phyloP scores from a whole-genome alignment of 495 filamentous ascomycete genomes.

The Talaromyces trachyspermus region DNA sequence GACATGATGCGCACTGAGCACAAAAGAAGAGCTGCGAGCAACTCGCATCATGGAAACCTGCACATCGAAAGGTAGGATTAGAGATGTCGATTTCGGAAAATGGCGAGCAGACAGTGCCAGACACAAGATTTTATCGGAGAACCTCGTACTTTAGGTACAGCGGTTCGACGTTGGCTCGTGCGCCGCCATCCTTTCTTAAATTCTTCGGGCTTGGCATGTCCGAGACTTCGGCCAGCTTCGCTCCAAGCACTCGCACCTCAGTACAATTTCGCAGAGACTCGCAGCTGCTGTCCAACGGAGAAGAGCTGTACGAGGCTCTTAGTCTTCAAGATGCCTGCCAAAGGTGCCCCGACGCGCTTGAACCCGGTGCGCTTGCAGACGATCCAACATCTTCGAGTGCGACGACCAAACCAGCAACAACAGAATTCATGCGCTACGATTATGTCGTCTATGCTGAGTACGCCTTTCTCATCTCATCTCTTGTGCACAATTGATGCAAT shows the following conservation, averaged over 20 bases:
- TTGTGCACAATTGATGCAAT: too few species aligned
- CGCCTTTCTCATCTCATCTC: too few species aligned
- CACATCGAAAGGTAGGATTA: background rate
- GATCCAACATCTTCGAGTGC: constrained; percentile 74
- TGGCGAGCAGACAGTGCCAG: too few species aligned
- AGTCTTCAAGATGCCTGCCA: constrained; percentile 40
- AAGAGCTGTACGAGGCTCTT: constrained; percentile 2
- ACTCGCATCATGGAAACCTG: constrained; percentile 2
- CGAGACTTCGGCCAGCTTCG: background rate
- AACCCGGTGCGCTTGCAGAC: constrained; percentile 78
- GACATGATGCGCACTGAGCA: background rate
- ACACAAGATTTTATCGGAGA: background rate
- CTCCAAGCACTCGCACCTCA: background rate
- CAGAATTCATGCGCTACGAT: constrained; percentile 72
- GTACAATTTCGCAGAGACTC: too few species aligned
- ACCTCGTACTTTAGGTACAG: background rate
- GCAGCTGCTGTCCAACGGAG: background rate
- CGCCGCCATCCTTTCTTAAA: background rate
- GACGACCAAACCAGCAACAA: constrained; percentile 67
- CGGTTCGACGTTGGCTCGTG: background rate
- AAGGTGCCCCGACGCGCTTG: constrained; percentile 38
- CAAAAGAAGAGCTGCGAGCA: constrained; percentile 1
- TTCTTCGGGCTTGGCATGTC: constrained; percentile 6
- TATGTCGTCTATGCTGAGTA: constrained; percentile 90
- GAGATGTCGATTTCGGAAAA: too few species aligned